A percentile compares a stretch with the other conserved stretches of the same genome.
These are phyloP conservation scores for Xylariaceae sp. DNA, from an alignment of 2,329 filamentous ascomycete species.

Conservation along the genomic window DNA sequence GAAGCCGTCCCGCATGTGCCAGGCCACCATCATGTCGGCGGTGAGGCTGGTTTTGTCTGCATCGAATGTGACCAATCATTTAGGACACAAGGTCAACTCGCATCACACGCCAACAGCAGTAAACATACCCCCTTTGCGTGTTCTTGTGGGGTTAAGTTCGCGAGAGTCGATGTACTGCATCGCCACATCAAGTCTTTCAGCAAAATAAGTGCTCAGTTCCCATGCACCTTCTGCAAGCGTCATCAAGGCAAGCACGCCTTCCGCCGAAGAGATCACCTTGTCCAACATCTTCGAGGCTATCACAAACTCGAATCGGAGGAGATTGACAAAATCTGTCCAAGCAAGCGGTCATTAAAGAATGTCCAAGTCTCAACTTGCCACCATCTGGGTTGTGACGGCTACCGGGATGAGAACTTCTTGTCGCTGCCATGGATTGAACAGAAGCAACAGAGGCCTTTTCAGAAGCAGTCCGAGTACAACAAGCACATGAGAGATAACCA, in stretches of 20 bases:
- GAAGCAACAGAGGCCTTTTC: constrained; percentile 23
- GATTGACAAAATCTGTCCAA: constrained; percentile 8
- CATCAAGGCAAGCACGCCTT: constrained; percentile 44
- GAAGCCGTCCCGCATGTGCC: not conserved
- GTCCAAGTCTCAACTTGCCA: constrained; percentile 29
- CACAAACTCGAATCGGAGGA: constrained; percentile 41
- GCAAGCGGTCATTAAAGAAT: not conserved
- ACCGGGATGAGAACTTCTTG: constrained; percentile 25
- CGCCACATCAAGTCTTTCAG: constrained; percentile 34
- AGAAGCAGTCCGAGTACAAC: constrained; percentile 36
- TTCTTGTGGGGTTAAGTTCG: constrained; percentile 36
- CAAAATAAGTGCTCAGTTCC: constrained; percentile 28
- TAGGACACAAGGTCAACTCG: accelerated
- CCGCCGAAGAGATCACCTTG: constrained; percentile 45
- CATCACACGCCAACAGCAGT: constrained; percentile 9
- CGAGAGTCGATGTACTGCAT: constrained; percentile 36
- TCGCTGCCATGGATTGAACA: constrained; percentile 18
- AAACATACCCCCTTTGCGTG: constrained; percentile 31
- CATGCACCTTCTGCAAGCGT: constrained; percentile 42
- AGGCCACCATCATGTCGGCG: constrained; percentile 23
- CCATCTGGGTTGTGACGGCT: constrained; percentile 29
- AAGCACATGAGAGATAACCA: constrained; percentile 47
- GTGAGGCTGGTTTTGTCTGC: constrained; percentile 16
- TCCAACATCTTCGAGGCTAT: constrained; percentile 45
- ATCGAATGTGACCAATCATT: constrained; percentile 25